Evolutionary conservation across 139 green algal genomes (phyloP), one percentile per base, ranked within the genome.

Genomic region (Ettlia oleoabundans): DNA sequence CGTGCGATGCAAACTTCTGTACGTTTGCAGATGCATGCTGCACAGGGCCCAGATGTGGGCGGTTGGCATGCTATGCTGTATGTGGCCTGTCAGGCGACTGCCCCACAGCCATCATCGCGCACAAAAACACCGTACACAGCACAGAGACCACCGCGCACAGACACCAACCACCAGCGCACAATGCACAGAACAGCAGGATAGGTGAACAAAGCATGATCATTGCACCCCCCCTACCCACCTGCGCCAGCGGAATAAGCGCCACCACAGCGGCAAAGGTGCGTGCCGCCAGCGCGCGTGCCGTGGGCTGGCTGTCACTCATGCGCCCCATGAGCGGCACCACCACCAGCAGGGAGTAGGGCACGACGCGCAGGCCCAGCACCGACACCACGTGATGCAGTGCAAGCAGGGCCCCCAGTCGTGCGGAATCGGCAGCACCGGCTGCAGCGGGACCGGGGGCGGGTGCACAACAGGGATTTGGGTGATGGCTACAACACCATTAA

Each of bases 241-340:
- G 87, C 4, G 94, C 89, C 62, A 99, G 92, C 51, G 96, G 96
- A 78, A 98, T 88, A 69, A 98, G 87, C 7, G 92, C 91, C 24
- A 98, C 93, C 66, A 97, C 88, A 8, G 78, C 26, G 0, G 94
- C 96, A 85, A 99, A 98, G 85, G 89, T 92, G 47, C 77, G 64
- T 8, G 94, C 88, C 0, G 94, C 94, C 19, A 81, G 64, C 4
- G 70, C 37, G 15, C 96, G 84, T 18, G 98, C 90, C 35, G 68
- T 68, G 1, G 82, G 42, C 9, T 80, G 51, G 1, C 93, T 80
- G 87, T 99, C 96, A 63, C 82, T 91, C 95, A 98, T 98, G 73
- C 93, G 88, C 18, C 87, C 89, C 86, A 99, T 90, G 61, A 98
- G 89, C 30, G 95, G 95, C 30, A 98, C 94, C 33, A 97, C 88